phyloP scores from a whole-genome alignment of 2,329 filamentous ascomycete species.

The Penicillium aurantiogriseum region DNA sequence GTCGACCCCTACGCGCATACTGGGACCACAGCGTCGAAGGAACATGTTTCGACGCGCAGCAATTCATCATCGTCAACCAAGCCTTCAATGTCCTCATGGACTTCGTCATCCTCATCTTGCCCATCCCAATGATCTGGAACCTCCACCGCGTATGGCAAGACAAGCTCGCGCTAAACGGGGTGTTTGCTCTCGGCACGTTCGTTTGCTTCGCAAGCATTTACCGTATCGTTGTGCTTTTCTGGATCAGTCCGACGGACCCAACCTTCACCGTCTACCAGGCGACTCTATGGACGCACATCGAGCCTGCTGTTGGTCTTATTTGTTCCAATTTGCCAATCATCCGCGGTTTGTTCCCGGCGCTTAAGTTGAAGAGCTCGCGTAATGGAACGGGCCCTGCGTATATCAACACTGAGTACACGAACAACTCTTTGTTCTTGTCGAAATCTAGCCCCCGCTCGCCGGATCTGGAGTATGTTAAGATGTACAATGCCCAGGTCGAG shows the following conservation, averaged over 20 bases:
- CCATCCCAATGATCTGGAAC: conserved; percentile 37
- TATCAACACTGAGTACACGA: conserved; percentile 28
- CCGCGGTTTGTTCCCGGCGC: conserved; percentile 33
- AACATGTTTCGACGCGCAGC: conserved; percentile 28
- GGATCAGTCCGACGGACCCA: conserved; percentile 28
- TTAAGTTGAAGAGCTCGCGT: conserved; percentile 27
- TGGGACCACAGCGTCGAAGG: conserved; percentile 31
- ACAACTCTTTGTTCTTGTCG: conserved; percentile 23
- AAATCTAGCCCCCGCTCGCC: conserved; percentile 27
- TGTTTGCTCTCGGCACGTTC: conserved; percentile 33
- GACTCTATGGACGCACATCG: conserved; percentile 37
- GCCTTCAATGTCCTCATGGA: conserved; percentile 36
- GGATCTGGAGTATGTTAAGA: conserved; percentile 29
- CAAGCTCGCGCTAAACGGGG: conserved; percentile 35
- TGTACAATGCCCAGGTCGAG: conserved; percentile 23
- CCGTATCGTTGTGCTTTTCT: conserved; percentile 38
- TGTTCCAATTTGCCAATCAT: conserved; percentile 38
- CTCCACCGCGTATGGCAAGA: conserved; percentile 37
- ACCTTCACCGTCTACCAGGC: conserved; percentile 38
- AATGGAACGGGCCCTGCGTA: conserved; percentile 24
- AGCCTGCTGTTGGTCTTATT: conserved; percentile 36
- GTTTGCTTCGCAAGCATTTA: conserved; percentile 40
- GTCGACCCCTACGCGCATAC: conserved; percentile 31
- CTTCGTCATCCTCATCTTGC: conserved; percentile 32
- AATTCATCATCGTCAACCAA: conserved; percentile 37